Evolutionary conservation across 139 green algal genomes (phyloP), one percentile per base, ranked within the genome.

Genomic region (Coelastrella sp.): DNA sequence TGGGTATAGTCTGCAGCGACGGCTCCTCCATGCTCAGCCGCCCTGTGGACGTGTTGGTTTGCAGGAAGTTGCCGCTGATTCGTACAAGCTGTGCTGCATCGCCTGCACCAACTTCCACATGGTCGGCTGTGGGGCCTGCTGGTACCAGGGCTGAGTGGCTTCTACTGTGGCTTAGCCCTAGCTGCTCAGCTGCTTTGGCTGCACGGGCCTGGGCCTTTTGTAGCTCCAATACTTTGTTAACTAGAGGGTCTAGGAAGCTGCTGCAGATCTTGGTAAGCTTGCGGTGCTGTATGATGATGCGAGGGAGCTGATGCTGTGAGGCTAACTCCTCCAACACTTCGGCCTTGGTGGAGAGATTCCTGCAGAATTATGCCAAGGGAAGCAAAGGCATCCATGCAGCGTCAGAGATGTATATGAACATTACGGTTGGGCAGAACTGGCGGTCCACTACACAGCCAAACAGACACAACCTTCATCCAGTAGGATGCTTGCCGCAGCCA

Each of bases 21-120:
- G 90, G 78, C 64, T 97, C 95, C 20, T 98, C 96, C 95, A 97
- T 98, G 13, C 93, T 83, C 3, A 99, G 93, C 22, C 97, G 94
- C 6, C 97, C 97, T 7, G 95, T 98, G 13, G 90, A 93, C 5
- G 94, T 96, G 82, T 83, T 86, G 1, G 95, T 98, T 75, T 99
- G 97, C n/a, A 95, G 87, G 89, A 96, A 95, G 47, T 23, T 87
- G 23, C 93, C 95, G 3, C 87, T 86, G 16, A 98, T 93, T 14
- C 96, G 93, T 32, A 93, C 87, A 68, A 95, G 91, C 47, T 83
- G 54, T 22, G 13, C 54, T 22, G 23, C 23, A 8, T 16, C 74
- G 58, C 61, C 74, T 61, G 14, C 6, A 58, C 74, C 59, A 7
- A 16, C n/a, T 58, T 59, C 3, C 22, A 60, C 74, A 57, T 59